phyloP scores from a whole-genome alignment of 352 stramenopile genomes.

The Phytophthora idaei region DNA sequence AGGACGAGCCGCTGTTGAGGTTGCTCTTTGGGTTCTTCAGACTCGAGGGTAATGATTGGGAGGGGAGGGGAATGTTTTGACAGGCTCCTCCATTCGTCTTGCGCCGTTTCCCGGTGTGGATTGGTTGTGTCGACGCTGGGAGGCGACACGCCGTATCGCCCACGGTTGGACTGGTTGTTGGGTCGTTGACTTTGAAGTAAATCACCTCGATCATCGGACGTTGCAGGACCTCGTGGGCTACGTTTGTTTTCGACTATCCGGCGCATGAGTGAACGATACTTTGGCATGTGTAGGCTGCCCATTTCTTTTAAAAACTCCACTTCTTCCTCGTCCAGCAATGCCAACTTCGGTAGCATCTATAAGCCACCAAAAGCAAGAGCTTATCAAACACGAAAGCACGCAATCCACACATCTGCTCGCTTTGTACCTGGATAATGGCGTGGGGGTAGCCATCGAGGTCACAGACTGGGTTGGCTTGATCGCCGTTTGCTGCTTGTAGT shows the following conservation, averaged over 20 bases:
- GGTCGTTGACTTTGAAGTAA: not conserved
- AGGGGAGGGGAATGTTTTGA: not conserved
- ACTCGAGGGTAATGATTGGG: not conserved
- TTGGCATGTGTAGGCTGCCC: constrained; percentile 64
- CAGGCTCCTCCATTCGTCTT: constrained; percentile 1
- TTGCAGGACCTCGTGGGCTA: not conserved
- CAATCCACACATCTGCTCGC: not conserved
- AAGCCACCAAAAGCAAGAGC: constrained; percentile 4
- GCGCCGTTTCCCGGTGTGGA: not conserved
- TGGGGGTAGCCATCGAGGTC: constrained; percentile 65
- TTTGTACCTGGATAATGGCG: constrained; percentile 43
- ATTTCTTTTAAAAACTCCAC: constrained; percentile 63
- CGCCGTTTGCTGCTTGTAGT: constrained; percentile 60
- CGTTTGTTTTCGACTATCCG: constrained; percentile 35
- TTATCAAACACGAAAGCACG: not conserved
- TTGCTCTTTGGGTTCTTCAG: constrained; percentile 1
- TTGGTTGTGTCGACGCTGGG: not conserved
- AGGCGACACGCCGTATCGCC: not conserved
- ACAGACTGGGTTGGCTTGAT: constrained; percentile 70
- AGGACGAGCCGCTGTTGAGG: constrained; percentile 36
- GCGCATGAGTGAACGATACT: constrained; percentile 60
- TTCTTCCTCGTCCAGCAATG: constrained; percentile 76
- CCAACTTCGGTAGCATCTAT: constrained; percentile 58
- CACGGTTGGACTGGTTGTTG: constrained; percentile 1
- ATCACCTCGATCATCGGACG: not conserved